Conservation (phyloP, 1,284 basidiomycete species). For the Leccinum subrobustum region DNA sequence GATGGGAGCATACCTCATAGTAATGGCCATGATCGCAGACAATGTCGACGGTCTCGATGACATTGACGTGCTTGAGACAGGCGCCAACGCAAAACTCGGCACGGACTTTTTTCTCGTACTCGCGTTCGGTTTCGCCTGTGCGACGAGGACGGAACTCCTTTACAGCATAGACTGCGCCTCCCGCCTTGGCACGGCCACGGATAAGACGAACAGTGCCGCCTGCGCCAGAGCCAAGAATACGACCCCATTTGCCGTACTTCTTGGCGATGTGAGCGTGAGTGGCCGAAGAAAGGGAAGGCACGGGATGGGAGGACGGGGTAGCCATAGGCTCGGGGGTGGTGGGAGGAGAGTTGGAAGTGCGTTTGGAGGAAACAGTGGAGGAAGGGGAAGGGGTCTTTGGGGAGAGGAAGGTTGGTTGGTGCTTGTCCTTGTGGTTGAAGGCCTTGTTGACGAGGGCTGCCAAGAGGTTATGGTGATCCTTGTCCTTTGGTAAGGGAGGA, state of each 20-base stretch:
- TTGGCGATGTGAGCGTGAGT: conserved; percentile 93
- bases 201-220: conserved; percentile 98
- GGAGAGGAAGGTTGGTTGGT: conserved; percentile 16
- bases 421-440: conserved; percentile 21
- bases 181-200: conserved; percentile 79
- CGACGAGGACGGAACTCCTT: conserved; percentile 96
- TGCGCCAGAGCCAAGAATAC: conserved; percentile 92
- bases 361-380: conserved; percentile 26
- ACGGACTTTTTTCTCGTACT: conserved; percentile 99
- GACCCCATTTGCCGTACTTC: conserved; percentile 99
- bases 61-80: conserved; percentile 93
- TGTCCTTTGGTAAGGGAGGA: conserved; percentile 21
- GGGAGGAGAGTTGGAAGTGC: conserved; percentile 28
- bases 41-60: conserved; percentile 98
- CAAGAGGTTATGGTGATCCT: conserved; percentile 19
- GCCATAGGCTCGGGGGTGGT: conserved; percentile 33
- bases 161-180: conserved; percentile 88
- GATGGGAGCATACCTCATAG: conserved; percentile 74
- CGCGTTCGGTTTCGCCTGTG: conserved; percentile 86
- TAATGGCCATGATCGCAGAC: conserved; percentile 97
- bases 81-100: conserved; percentile 98
- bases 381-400: conserved; percentile 37
- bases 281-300: conserved; percentile 68
- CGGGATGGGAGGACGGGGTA: conserved; percentile 32
- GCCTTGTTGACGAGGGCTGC: conserved; percentile 22